Evolutionary conservation across 805 yeast genomes (phyloP).

Genomic region (Saccharomycopsis microspora): DNA sequence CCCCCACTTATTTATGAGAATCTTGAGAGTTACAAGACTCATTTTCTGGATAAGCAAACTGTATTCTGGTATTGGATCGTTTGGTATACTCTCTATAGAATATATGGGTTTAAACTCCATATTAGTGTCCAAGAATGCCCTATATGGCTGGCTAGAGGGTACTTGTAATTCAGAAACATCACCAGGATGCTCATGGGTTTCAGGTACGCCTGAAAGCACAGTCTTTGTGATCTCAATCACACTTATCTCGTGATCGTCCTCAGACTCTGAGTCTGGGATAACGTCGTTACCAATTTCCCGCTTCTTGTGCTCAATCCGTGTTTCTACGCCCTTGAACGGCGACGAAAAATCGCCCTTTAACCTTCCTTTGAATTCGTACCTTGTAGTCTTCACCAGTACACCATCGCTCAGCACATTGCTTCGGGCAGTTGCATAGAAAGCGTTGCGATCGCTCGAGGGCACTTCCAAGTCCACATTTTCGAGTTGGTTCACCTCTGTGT

Average conservation of each 20-base stretch:
- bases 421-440: too few species aligned
- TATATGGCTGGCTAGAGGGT: slow-evolving; percentile 6
- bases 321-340: slow-evolving; percentile 17
- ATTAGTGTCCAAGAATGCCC: too few species aligned
- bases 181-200: neutral
- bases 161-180: slow-evolving; percentile 11
- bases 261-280: slow-evolving; percentile 13
- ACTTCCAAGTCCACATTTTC: neutral
- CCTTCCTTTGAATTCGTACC: slow-evolving; percentile 15
- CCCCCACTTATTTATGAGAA: slow-evolving; percentile 9
- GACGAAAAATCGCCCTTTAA: slow-evolving; percentile 3
- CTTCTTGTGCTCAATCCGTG: slow-evolving; percentile 13
- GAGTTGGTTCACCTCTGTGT: neutral
- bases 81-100: too few species aligned
- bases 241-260: slow-evolving; percentile 11
- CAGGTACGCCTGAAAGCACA: neutral
- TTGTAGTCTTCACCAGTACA: slow-evolving; percentile 6
- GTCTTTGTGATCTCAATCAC: slow-evolving; percentile 13
- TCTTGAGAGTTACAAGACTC: neutral
- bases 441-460: too few species aligned
- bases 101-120: too few species aligned
- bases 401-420: too few species aligned
- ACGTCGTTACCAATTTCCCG: slow-evolving; percentile 1
- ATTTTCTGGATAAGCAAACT: neutral
- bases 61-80: neutral